Percentiles rank a stretch among this genome's conserved stretches.
Evolutionary conservation across 1,284 basidiomycete genomes (phyloP).

Genomic region (Tilletia caries): DNA sequence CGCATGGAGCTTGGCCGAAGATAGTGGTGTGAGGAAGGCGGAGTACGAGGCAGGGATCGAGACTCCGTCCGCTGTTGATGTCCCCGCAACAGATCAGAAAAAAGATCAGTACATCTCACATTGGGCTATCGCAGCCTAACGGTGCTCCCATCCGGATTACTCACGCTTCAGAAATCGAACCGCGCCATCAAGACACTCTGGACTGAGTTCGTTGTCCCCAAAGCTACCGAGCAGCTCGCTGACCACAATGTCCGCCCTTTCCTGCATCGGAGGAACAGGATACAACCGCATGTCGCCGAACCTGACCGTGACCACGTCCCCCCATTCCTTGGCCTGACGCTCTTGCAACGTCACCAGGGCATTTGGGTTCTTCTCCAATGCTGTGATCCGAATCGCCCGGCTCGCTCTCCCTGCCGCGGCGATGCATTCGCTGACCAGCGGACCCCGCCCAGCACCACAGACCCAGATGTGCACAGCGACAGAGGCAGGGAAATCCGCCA

Average conservation of each 20-base stretch:
- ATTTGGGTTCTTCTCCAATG: constrained; percentile 81
- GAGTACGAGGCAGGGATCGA: constrained; percentile 96
- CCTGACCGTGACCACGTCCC: constrained; percentile 70
- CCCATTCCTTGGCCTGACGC: constrained; percentile 65
- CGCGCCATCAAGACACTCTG: constrained; percentile 95
- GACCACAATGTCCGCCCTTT: constrained; percentile 86
- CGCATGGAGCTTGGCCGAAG: constrained; percentile 84
- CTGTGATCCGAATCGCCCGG: constrained; percentile 65
- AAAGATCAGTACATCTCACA: not conserved
- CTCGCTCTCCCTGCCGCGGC: constrained; percentile 71
- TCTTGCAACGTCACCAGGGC: constrained; percentile 49
- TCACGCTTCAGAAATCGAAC: constrained; percentile 63
- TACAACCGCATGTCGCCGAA: constrained; percentile 91
- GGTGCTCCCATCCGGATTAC: constrained; percentile 10
- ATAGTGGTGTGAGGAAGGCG: constrained; percentile 86
- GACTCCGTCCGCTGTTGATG: constrained; percentile 72
- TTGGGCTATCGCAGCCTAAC: no score
- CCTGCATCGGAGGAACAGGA: constrained; percentile 57
- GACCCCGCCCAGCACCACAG: constrained; percentile 91
- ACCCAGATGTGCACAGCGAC: constrained; percentile 57
- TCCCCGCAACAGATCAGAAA: not conserved
- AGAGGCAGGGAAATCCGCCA: constrained; percentile 75
- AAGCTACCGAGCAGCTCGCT: constrained; percentile 95
- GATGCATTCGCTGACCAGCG: constrained; percentile 81
- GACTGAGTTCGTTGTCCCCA: constrained; percentile 96